Conservation (phyloP, 352 stramenopile genomes). For the Globisporangium nagaii region DNA sequence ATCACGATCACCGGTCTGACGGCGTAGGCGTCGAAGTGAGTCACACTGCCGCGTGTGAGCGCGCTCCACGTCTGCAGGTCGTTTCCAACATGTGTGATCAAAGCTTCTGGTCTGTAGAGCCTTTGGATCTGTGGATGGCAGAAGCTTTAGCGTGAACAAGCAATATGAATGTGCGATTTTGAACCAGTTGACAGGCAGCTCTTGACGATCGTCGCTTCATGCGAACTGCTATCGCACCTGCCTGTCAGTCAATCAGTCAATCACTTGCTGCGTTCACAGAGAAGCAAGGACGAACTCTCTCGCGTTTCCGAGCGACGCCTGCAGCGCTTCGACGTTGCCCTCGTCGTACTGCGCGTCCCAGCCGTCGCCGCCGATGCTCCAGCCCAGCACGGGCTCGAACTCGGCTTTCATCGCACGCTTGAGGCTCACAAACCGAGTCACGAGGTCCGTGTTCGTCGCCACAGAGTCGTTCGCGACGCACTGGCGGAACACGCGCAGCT, state of each 20-base stretch:
- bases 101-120: not conserved
- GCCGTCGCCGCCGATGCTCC: slow-evolving; percentile 1
- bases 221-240: not conserved
- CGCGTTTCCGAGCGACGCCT: slow-evolving; percentile 1
- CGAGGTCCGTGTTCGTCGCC: not conserved
- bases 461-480: slow-evolving; percentile 3
- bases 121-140: not conserved
- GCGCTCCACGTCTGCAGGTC: too few relatives aligned
- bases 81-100: not conserved
- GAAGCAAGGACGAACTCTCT: slow-evolving; percentile 3
- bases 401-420: not conserved
- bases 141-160: not conserved
- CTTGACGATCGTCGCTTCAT: not conserved
- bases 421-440: not conserved
- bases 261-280: slow-evolving; percentile 8
- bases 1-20: slow-evolving; percentile 4
- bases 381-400: not conserved
- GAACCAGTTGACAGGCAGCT: not conserved
- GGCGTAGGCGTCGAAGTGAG: not conserved
- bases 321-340: not conserved
- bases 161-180: not conserved
- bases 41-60: too few relatives aligned
- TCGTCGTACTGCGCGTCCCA: slow-evolving; percentile 7
- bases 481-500: slow-evolving; percentile 5
- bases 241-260: too few relatives aligned